Base-by-base conservation (phyloP, 148 eudicot genomes). In the Talinum fruticosum region DNA sequence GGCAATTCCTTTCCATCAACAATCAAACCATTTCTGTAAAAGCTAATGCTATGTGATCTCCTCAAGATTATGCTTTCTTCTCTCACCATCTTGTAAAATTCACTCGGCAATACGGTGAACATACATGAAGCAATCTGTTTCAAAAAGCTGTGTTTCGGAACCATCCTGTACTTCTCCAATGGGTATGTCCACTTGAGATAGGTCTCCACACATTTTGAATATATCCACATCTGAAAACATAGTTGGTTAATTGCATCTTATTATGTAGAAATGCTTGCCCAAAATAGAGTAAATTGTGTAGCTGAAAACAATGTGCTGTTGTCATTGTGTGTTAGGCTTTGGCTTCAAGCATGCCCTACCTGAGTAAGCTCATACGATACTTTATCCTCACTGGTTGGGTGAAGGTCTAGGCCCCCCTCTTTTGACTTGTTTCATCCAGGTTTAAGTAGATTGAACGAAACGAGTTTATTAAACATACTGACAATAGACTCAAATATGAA, bases 101-200 rank as follows among this genome's bases (percentile, higher is more conserved):
- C 69, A 32, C 38, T 30, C 13, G 36, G 69, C 38, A 66, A 30
- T 13, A 66, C 16, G 29, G 69, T 66, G 69, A 66, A 33, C 69
- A 32, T 66, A 66, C 69, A 66, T 33, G 35, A 66, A 29, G 18
- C 69, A 2, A 66, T 66, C 23, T 66, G 37, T 33, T 32, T 30
- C 36, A 66, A 59, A 74, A 84, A 88, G 8, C 75, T 57, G 65
- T 86, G 88, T 1, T 70, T 36, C 26, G 88, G 90, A 4, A 86
- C 74, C 81, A 85, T 84, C 16, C 34, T 38, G 77, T 82, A 81
- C 47, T 85, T 78, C 71, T 76, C 74, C 74, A 88, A 37, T 23
- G 84, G 85, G 24, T 78, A 82, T 38, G 7, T 76, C 85, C 84
- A 80, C 72, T 75, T 75, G 19, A 88, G 82, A 72, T 85, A 84